Evolutionary conservation across 306 rosid genomes (phyloP).

Genomic region (Fagus sylvatica): DNA sequence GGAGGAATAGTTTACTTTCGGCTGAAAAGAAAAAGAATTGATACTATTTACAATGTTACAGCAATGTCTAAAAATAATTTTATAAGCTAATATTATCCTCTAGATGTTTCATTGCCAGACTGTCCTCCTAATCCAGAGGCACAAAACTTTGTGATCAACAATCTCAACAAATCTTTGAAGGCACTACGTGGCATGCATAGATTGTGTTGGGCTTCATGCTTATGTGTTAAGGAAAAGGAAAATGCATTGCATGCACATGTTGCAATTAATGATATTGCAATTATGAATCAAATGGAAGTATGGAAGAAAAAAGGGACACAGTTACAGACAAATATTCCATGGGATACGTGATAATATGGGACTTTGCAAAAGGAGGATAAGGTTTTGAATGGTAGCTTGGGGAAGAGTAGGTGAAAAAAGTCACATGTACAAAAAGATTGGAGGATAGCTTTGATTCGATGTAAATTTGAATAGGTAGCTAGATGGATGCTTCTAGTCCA

Average conservation of each 20-base stretch:
- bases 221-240: background rate
- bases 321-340: too few relatives aligned
- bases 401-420: slow-evolving; percentile 35
- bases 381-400: slow-evolving; percentile 45
- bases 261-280: too few relatives aligned
- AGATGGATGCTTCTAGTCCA: slow-evolving; percentile 26
- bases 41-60: background rate
- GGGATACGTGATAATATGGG: background rate
- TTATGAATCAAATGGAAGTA: too few relatives aligned
- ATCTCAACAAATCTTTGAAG: too few relatives aligned
- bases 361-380: background rate
- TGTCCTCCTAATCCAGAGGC: too few relatives aligned
- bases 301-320: too few relatives aligned
- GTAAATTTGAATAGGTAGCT: slow-evolving; percentile 7
- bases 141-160: too few relatives aligned
- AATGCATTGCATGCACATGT: background rate
- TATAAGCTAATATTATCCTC: background rate
- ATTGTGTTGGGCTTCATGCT: background rate
- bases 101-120: too few relatives aligned
- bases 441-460: background rate
- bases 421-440: background rate
- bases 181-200: background rate
- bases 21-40: background rate
- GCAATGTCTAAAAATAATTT: background rate
- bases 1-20: background rate